Evolutionary conservation across 2,329 filamentous ascomycete species (phyloP).

Genomic region (Celoporthe dispersa): DNA sequence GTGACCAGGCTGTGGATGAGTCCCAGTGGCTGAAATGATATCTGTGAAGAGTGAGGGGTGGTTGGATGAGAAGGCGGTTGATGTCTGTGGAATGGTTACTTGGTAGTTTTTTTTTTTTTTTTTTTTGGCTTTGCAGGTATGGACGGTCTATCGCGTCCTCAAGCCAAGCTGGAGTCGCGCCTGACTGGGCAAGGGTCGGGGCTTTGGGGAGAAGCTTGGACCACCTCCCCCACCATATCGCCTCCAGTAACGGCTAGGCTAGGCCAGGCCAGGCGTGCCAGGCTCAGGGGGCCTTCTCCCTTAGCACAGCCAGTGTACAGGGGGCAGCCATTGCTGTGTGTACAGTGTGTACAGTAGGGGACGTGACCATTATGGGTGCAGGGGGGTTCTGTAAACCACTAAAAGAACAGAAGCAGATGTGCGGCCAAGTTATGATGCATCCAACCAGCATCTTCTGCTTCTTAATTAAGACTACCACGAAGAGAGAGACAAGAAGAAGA

Average conservation of each 20-base stretch:
- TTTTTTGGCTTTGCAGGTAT: slow-evolving; percentile 20
- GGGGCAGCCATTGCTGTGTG: too few species aligned
- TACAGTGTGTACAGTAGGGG: neutral
- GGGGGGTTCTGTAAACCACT: neutral
- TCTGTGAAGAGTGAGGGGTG: neutral
- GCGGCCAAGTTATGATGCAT: neutral
- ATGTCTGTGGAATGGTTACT: neutral
- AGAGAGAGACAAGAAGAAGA: too few species aligned
- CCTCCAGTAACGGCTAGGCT: neutral
- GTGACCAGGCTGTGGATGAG: neutral
- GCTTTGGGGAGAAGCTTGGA: slow-evolving; percentile 19
- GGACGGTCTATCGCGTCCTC: slow-evolving; percentile 19
- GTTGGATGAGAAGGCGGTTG: slow-evolving; percentile 7
- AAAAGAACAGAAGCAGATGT: neutral
- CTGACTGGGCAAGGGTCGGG: slow-evolving; percentile 8
- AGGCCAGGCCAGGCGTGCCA: neutral
- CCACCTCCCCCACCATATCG: slow-evolving; percentile 10
- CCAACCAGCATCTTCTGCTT: neutral
- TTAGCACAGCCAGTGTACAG: neutral
- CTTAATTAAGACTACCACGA: neutral
- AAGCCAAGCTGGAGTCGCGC: slow-evolving; percentile 21
- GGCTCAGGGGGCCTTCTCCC: neutral
- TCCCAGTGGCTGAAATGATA: neutral
- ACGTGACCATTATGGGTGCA: neutral
- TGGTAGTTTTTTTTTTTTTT: slow-evolving; percentile 28